These are phyloP conservation scores for Martensiomyces pterosporus DNA, from an alignment of 192 early-diverging fungal species.

Conservation along the genomic window DNA sequence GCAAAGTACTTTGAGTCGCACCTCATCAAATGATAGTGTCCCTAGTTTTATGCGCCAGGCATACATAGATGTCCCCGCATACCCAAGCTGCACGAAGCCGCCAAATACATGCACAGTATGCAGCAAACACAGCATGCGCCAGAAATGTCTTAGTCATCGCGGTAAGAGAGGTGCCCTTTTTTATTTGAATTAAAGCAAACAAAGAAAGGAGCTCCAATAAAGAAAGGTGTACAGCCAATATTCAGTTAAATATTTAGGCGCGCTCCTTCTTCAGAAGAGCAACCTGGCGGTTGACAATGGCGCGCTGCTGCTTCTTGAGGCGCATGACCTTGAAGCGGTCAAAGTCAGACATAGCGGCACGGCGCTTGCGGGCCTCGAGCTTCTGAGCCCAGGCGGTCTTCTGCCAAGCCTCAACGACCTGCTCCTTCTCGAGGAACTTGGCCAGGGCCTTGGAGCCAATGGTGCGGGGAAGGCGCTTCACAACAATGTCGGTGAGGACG, in stretches of 20 bases:
- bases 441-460: constrained; percentile 58
- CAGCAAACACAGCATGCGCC: too few relatives aligned
- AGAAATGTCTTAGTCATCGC: too few relatives aligned
- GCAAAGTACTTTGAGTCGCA: constrained; percentile 35
- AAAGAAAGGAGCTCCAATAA: neutral
- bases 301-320: constrained; percentile 78
- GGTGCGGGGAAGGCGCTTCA: constrained; percentile 81
- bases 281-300: constrained; percentile 43
- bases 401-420: constrained; percentile 73
- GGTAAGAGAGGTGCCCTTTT: too few relatives aligned
- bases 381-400: constrained; percentile 97
- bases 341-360: constrained; percentile 84
- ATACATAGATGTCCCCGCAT: neutral
- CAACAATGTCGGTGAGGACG: constrained; percentile 83
- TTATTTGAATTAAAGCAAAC: too few relatives aligned
- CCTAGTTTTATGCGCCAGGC: neutral
- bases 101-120: too few relatives aligned
- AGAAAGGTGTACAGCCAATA: too few relatives aligned
- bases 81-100: too few relatives aligned
- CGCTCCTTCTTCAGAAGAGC: constrained; percentile 48
- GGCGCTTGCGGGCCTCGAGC: constrained; percentile 74
- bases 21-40: constrained; percentile 11
- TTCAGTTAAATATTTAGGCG: too few relatives aligned
- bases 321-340: constrained; percentile 98
- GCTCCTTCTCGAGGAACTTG: constrained; percentile 74